Evolutionary conservation across 495 filamentous ascomycete genomes (phyloP).

Genomic region (Neurospora sp.): DNA sequence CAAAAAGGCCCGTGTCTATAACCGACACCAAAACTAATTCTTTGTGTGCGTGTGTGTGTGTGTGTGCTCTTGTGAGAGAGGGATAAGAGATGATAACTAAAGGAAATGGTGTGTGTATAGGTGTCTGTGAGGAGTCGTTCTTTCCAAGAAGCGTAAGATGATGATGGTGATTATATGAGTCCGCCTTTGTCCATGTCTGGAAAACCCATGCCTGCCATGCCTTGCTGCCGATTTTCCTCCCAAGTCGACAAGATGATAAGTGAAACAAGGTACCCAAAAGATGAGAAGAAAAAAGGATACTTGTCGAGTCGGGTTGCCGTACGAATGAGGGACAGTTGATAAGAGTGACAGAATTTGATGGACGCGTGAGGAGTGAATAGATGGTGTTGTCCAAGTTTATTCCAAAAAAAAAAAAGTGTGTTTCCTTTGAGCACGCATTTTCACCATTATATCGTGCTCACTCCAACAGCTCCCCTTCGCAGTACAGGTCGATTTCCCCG

Average conservation of each 20-base stretch:
- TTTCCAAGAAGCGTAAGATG: neutral
- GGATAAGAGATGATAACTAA: neutral
- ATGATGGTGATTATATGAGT: neutral
- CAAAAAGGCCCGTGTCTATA: neutral
- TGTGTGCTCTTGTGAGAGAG: neutral
- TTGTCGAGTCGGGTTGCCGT: neutral
- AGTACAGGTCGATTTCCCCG: constrained; percentile 78
- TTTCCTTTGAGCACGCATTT: neutral
- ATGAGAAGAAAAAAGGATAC: neutral
- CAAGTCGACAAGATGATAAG: neutral
- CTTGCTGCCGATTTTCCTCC: neutral
- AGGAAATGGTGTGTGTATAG: neutral
- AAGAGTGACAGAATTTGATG: neutral
- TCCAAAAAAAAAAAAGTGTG: neutral
- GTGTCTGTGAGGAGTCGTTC: neutral
- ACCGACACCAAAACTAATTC: neutral
- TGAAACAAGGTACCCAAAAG: neutral
- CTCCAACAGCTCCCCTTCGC: constrained; percentile 29
- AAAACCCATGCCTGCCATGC: neutral
- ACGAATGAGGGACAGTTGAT: neutral
- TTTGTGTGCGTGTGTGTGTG: neutral
- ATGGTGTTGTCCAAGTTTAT: neutral
- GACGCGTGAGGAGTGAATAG: neutral
- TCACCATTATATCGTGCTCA: neutral
- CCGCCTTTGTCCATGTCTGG: neutral